These are phyloP conservation scores for Colletotrichum salicis DNA, from an alignment of 2,329 filamentous ascomycete genomes.

Conservation along the genomic window DNA sequence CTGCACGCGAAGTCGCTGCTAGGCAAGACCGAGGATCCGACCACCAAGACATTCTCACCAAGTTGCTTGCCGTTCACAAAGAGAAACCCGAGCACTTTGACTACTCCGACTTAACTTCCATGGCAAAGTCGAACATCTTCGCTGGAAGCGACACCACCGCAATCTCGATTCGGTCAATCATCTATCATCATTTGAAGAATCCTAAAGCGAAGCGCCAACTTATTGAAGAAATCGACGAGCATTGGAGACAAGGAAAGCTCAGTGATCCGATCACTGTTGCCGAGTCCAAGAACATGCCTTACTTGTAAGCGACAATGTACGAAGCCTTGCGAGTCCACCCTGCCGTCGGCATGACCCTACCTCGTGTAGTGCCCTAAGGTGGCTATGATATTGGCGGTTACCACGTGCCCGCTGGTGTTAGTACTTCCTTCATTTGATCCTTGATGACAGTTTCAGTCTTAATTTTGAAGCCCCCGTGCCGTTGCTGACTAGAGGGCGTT, in stretches of 20 bases:
- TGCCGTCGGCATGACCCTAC: conserved; percentile 26
- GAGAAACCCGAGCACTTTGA: conserved; percentile 18
- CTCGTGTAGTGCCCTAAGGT: conserved; percentile 12
- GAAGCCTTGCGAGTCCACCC: conserved; percentile 20
- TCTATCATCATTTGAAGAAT: conserved; percentile 19
- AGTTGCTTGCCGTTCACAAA: conserved; percentile 5
- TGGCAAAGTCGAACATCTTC: conserved; percentile 18
- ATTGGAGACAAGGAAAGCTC: conserved; percentile 5
- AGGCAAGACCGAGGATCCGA: conserved; percentile 19
- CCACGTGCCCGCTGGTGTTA: conserved; percentile 40
- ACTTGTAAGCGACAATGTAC: conserved; percentile 23
- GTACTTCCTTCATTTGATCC: not conserved
- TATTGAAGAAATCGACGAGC: conserved; percentile 1
- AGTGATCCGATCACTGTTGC: conserved; percentile 8
- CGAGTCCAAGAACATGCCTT: conserved; percentile 23
- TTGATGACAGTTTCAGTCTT: no score
- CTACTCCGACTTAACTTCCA: not conserved
- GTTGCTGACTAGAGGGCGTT: no score
- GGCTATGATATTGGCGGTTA: conserved; percentile 36
- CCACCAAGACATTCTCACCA: conserved; percentile 14
- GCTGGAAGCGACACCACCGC: conserved; percentile 28
- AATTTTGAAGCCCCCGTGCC: no score
- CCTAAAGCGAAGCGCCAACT: conserved; percentile 6
- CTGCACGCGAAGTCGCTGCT: conserved; percentile 16
- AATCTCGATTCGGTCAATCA: conserved; percentile 15